Evolutionary conservation across 2,329 filamentous ascomycete genomes (phyloP), one percentile per base, ranked within the genome.

Genomic region (Zymoseptoria passerinii): DNA sequence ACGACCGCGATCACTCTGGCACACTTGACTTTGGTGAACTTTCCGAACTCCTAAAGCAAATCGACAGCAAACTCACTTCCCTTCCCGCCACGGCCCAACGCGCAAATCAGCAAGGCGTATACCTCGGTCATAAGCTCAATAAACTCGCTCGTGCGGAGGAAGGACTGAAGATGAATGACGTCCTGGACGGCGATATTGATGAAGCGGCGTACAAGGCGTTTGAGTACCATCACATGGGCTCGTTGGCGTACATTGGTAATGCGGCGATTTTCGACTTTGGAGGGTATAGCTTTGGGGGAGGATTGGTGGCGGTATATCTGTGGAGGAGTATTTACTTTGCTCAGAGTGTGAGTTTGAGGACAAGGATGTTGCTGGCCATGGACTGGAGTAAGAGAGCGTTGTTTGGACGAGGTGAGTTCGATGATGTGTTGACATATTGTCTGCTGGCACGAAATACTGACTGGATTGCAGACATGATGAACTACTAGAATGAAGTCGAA

Each of bases 251-350:
- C 69, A 86, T 99, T 65, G 95, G 95, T 50, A 99, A 99, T 73
- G 92, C 91, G 7, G 94, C 94, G 4, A 86, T 99, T 48, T 99
- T 99, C 68, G 94, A 99, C 71, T 83, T 94, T 56, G 83, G 86
- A 50, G 92, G 90, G 0, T 82, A 87, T 78, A 92, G 81, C 66
- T 76, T 94, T 58, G 84, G 84, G 1, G 94, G 94, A 54, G 94
- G 94, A 0, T 75, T 99, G 51, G 82, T 95, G 81, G 94, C 92
- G 0, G 92, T 97, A 53, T 99, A 99, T 73, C 83, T 96, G 35
- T 99, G 94, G 94, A 81, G 94, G 62, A 92, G 90, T 64, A 87
- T 96, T 13, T 99, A 99, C 76, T 99, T 99, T 77, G 91, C 94
- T 10, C 90, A 99, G 79, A 96, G 90, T 70, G 94, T 99, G 52